Percentiles rank a stretch among this genome's conserved stretches.
These are phyloP conservation scores for Aspergillus olivimuriae DNA, from an alignment of 495 filamentous ascomycete species.

Conservation along the genomic window DNA sequence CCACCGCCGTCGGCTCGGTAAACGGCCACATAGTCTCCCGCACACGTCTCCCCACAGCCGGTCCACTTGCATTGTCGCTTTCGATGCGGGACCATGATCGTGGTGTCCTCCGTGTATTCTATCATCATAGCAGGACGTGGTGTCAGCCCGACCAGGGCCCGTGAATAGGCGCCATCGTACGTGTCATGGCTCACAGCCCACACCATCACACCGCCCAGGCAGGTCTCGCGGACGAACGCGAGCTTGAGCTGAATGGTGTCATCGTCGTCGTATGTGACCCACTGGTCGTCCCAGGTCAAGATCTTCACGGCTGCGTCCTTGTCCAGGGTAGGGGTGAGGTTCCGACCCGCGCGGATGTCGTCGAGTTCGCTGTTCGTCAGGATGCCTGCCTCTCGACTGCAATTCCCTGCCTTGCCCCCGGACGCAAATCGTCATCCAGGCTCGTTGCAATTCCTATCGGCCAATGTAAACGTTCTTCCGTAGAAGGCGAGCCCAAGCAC, in stretches of 20 bases:
- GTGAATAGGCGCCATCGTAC: neutral
- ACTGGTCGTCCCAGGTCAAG: slow-evolving; percentile 35
- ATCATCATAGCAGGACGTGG: neutral
- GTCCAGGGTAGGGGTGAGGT: slow-evolving; percentile 1
- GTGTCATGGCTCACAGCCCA: slow-evolving; percentile 26
- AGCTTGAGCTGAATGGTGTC: slow-evolving; percentile 22
- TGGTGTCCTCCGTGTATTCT: neutral
- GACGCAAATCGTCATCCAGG: slow-evolving; percentile 17
- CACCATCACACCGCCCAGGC: slow-evolving; percentile 39
- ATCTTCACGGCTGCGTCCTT: slow-evolving; percentile 13
- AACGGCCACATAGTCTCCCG: neutral
- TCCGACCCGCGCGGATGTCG: slow-evolving; percentile 3
- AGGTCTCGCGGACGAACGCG: slow-evolving; percentile 26
- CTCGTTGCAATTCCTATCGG: slow-evolving; percentile 23
- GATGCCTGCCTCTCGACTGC: slow-evolving; percentile 17
- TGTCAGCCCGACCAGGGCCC: neutral
- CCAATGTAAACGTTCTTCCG: slow-evolving; percentile 29
- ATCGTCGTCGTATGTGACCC: slow-evolving; percentile 37
- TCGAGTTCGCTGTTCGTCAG: slow-evolving; percentile 10
- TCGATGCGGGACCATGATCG: neutral
- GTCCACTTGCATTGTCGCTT: neutral
- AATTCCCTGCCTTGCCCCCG: slow-evolving; percentile 17
- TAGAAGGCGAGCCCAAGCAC: slow-evolving; percentile 35
- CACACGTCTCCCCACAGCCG: neutral
- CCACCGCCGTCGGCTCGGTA: neutral